phyloP scores from a whole-genome alignment of 1,284 basidiomycete species.

The Tilletiaria anomala region DNA sequence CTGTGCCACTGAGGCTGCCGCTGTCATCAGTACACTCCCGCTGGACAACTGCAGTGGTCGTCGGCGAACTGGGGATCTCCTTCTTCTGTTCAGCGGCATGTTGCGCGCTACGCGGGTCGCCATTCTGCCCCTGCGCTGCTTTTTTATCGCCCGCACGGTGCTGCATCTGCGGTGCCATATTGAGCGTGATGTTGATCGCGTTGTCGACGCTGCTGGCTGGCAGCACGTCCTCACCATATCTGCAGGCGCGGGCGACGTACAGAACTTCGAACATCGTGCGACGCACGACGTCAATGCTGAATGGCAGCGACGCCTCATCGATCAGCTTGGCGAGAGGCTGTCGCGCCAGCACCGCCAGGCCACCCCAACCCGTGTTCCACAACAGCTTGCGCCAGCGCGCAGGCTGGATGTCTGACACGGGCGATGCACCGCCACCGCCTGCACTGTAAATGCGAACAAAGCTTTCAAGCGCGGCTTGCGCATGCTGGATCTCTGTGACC shows the following conservation, averaged over 20 bases:
- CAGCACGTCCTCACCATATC: constrained; percentile 14
- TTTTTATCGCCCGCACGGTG: background rate
- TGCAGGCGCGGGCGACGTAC: constrained; percentile 39
- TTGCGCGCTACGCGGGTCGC: too few species aligned
- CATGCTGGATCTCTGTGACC: constrained; percentile 18
- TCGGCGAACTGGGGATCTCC: too few species aligned
- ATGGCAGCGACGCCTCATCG: constrained; percentile 31
- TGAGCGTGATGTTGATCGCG: constrained; percentile 16
- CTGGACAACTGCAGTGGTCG: too few species aligned
- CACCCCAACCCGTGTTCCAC: constrained; percentile 35
- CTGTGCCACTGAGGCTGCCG: too few species aligned
- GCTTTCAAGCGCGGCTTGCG: constrained; percentile 27
- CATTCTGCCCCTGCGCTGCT: too few species aligned
- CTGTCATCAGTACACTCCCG: too few species aligned
- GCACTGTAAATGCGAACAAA: constrained; percentile 39
- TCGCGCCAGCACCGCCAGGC: constrained; percentile 41
- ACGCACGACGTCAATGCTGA: constrained; percentile 38
- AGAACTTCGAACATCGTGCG: constrained; percentile 42
- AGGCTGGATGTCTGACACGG: constrained; percentile 43
- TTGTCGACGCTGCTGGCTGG: constrained; percentile 17
- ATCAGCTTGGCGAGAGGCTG: constrained; percentile 41
- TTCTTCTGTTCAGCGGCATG: too few species aligned
- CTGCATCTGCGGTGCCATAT: constrained; percentile 1
- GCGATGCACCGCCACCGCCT: constrained; percentile 40
- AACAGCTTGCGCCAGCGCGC: constrained; percentile 45